phyloP scores from a whole-genome alignment of 805 yeast species.

The Yamadazyma sp. region DNA sequence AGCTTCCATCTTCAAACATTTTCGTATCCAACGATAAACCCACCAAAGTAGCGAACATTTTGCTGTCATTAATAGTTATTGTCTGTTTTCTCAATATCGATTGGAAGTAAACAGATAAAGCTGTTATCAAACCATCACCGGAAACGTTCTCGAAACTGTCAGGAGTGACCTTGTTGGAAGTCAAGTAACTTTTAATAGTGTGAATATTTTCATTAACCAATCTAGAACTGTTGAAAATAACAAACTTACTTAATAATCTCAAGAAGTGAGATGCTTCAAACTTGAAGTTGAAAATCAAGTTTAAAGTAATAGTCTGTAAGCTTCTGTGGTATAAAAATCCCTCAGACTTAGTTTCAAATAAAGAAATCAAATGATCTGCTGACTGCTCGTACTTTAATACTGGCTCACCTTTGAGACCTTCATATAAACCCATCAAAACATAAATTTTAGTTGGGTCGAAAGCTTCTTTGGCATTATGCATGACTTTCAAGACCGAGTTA shows the following conservation, averaged over 20 bases:
- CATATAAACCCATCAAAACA: constrained; percentile 52
- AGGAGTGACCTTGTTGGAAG: constrained; percentile 6
- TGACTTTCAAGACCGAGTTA: constrained; percentile 37
- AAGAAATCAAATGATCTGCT: constrained; percentile 22
- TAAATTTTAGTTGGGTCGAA: constrained; percentile 75
- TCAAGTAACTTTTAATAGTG: constrained; percentile 18
- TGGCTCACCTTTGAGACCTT: constrained; percentile 42
- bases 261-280: constrained; percentile 21
- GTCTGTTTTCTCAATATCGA: constrained; percentile 2
- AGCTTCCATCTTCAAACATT: background rate
- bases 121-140: constrained; percentile 1
- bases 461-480: constrained; percentile 48
- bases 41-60: constrained; percentile 12
- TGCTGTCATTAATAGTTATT: background rate
- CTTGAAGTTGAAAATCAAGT: constrained; percentile 42
- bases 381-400: constrained; percentile 26
- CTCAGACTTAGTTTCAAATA: constrained; percentile 42
- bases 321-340: constrained; percentile 53
- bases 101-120: constrained; percentile 9
- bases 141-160: background rate
- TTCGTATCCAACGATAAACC: constrained; percentile 15
- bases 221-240: constrained; percentile 37
- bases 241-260: constrained; percentile 34
- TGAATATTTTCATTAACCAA: constrained; percentile 21
- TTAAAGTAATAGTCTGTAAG: constrained; percentile 52